Base-by-base conservation (phyloP, 768 basidiomycete species). In the Boletus fagicola region DNA sequence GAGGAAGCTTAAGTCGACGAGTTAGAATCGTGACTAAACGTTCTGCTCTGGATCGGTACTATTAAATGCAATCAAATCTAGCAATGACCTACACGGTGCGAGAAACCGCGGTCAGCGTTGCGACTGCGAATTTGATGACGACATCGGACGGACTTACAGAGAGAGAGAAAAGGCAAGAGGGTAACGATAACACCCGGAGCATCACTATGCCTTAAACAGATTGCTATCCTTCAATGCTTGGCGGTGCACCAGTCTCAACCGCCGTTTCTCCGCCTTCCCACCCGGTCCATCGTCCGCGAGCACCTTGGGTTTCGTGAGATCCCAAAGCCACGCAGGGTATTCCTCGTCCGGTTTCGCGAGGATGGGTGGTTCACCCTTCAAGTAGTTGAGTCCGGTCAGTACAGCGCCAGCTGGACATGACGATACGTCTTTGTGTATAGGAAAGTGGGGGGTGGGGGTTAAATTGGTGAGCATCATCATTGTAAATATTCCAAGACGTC, bases 311-410 rank as follows among this genome's bases (percentile, higher is more conserved):
- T 84, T 72, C 20, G 91, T 74, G 39, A 93, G 67, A 15, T 79
- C 85, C 94, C 94, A 97, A 40, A 97, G 71, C 94, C 94, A 97
- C 8, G 82, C 70, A 4, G 94, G 94, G 70, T 97, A 96, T 62
- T 86, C 84, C 44, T 90, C 87, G 71, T 97, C 94, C 0, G 88
- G 76, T 12, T 80, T 73, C 2, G 94, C 90, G 24, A 91, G 70
- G 0, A 95, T 84, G 7, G 90, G 85, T 0, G 82, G 75, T 66
- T 94, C 89, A 51, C 83, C 86, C 71, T 96, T 96, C 52, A 93
- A 78, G 65, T 91, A 93, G 64, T 89, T 87, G 7, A 90, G 67
- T 3, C 93, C 94, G n/a, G 77, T 76, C n/a, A 97, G 70, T 5
- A 90, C 75, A 9, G 92, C 94, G 56, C 88, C 87, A 15, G 84